These are phyloP conservation scores for Populus tomentosa DNA, from an alignment of 441 rosid species.

Conservation along the genomic window DNA sequence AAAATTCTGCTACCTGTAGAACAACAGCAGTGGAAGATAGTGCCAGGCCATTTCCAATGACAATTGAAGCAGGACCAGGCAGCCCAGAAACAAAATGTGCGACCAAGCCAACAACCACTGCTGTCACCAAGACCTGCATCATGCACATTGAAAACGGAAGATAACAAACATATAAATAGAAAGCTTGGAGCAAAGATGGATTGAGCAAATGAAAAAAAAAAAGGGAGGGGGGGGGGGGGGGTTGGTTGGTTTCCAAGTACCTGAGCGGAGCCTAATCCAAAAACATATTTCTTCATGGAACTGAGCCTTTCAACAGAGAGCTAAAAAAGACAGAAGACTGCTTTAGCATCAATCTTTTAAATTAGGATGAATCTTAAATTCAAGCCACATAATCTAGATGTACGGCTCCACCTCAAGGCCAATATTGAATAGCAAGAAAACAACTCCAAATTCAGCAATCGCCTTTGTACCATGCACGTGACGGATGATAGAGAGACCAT, in stretches of 20 bases:
- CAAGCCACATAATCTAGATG: constrained; percentile 17
- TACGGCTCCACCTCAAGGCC: constrained; percentile 86
- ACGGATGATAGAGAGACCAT: constrained; percentile 92
- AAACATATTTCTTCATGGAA: constrained; percentile 99
- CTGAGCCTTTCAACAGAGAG: constrained; percentile 98
- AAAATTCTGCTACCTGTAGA: constrained; percentile 60
- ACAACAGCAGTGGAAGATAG: constrained; percentile 98
- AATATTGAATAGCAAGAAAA: constrained; percentile 92
- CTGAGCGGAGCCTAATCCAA: constrained; percentile 97
- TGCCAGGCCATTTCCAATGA: constrained; percentile 96
- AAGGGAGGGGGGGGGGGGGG: too few species aligned
- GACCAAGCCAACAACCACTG: constrained; percentile 75
- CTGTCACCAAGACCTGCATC: constrained; percentile 89
- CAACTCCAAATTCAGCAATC: constrained; percentile 99
- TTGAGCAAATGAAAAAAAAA: constrained; percentile 6
- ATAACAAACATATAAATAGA: constrained; percentile 11
- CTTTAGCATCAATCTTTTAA: constrained; percentile 19
- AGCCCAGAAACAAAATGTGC: constrained; percentile 75
- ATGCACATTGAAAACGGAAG: constrained; percentile 20
- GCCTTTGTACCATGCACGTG: constrained; percentile 98
- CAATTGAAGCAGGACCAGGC: constrained; percentile 94
- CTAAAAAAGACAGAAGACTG: constrained; percentile 37
- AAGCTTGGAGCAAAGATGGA: constrained; percentile 9
- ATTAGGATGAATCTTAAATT: constrained; percentile 20
- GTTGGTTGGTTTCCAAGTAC: constrained; percentile 28